These are phyloP conservation scores for Diplogelasinospora grovesii DNA, from an alignment of 495 filamentous ascomycete genomes.

Conservation along the genomic window DNA sequence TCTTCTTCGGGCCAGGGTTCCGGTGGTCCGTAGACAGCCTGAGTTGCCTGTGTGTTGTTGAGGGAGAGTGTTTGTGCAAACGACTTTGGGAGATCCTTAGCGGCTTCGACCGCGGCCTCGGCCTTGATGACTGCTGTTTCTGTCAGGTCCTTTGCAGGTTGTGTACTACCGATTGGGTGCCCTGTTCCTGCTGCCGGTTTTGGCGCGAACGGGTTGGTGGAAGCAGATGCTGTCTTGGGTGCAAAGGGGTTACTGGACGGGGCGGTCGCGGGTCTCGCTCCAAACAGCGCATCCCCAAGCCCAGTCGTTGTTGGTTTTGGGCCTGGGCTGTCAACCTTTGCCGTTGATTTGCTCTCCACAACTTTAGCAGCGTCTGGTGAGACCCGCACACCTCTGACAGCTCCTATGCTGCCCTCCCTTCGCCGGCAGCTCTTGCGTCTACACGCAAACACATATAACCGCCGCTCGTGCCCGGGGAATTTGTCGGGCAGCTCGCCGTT, in stretches of 20 bases:
- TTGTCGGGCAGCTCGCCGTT: constrained; percentile 83
- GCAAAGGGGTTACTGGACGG: constrained; percentile 51
- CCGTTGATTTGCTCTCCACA: constrained; percentile 13
- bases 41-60: constrained; percentile 33
- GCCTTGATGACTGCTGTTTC: constrained; percentile 20
- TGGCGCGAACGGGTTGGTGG: constrained; percentile 30
- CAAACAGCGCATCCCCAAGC: constrained; percentile 53
- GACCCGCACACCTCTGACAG: constrained; percentile 56
- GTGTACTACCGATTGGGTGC: constrained; percentile 27
- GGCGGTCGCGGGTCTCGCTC: constrained; percentile 31
- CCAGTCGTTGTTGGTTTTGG: constrained; percentile 17
- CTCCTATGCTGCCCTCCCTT: constrained; percentile 73
- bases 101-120: constrained; percentile 12
- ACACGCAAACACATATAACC: constrained; percentile 81
- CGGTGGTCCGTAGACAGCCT: constrained; percentile 39
- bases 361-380: constrained; percentile 21
- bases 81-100: constrained; percentile 52
- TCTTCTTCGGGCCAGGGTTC: constrained; percentile 70
- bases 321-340: not conserved
- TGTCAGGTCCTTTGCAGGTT: not conserved
- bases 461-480: constrained; percentile 77
- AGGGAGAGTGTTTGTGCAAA: constrained; percentile 58
- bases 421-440: constrained; percentile 70
- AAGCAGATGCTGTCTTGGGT: constrained; percentile 20
- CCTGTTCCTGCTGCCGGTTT: constrained; percentile 13